A percentile compares a stretch with the other conserved stretches of the same genome.
Evolutionary conservation across 345 rosid species (phyloP).

Genomic region (Noccaea bulbosa): DNA sequence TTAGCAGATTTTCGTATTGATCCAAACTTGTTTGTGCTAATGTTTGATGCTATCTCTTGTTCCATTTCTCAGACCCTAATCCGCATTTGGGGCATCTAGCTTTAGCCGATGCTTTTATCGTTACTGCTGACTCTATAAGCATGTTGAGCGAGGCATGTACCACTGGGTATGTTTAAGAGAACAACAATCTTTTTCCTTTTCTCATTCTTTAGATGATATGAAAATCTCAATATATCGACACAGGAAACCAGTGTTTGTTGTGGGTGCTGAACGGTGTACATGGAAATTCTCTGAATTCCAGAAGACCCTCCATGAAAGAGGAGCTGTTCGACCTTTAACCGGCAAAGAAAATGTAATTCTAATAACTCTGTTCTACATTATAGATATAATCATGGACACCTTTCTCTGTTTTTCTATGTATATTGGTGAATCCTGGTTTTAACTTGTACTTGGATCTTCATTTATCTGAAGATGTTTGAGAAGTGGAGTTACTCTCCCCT

Average conservation of each 20-base stretch:
- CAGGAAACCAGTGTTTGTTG: constrained; percentile 89
- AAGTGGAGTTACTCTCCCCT: constrained; percentile 87
- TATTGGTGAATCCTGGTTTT: constrained; percentile 2
- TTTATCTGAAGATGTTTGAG: constrained; percentile 61
- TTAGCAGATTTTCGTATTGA: constrained; percentile 16
- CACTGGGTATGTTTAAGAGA: constrained; percentile 69
- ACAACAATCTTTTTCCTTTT: not conserved
- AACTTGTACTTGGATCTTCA: constrained; percentile 22
- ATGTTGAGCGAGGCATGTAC: constrained; percentile 97
- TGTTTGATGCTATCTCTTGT: constrained; percentile 9
- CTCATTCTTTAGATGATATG: constrained; percentile 5
- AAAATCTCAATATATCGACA: constrained; percentile 7
- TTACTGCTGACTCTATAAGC: constrained; percentile 94
- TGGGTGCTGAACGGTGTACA: constrained; percentile 77
- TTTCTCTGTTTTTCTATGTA: not conserved
- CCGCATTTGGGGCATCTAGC: constrained; percentile 95
- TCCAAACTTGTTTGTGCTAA: not conserved
- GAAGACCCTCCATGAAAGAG: constrained; percentile 66
- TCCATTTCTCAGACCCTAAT: constrained; percentile 61
- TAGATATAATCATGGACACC: not conserved
- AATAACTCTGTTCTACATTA: not conserved
- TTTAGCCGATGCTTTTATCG: constrained; percentile 88
- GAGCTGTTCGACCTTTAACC: constrained; percentile 71
- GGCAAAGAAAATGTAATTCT: constrained; percentile 83
- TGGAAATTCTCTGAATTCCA: constrained; percentile 91